phyloP scores from a whole-genome alignment of 768 basidiomycete species.

The Hygrocybe coccinea region DNA sequence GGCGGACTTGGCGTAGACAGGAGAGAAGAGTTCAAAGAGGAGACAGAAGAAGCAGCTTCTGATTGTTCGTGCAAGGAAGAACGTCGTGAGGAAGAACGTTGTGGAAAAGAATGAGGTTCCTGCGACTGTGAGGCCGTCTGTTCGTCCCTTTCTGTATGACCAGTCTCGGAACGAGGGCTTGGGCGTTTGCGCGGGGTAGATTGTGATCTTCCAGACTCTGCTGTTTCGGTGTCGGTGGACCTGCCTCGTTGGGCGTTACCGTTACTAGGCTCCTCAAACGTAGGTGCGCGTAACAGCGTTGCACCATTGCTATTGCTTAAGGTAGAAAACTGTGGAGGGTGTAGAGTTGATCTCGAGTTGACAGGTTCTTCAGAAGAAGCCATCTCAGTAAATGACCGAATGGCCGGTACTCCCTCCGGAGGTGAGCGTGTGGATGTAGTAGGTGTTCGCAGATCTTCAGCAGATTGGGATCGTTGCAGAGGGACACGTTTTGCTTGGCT shows the following conservation, averaged over 20 bases:
- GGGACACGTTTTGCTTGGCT: slow-evolving; percentile 1
- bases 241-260: neutral
- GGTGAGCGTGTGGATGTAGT: neutral
- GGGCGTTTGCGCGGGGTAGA: neutral
- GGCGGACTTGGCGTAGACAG: slow-evolving; percentile 33
- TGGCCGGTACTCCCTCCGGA: slow-evolving; percentile 4
- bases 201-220: slow-evolving; percentile 24
- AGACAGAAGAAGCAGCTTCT: slow-evolving; percentile 16
- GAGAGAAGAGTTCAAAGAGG: slow-evolving; percentile 17
- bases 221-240: neutral
- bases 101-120: neutral
- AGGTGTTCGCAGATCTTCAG: slow-evolving; percentile 16
- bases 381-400: slow-evolving; percentile 4
- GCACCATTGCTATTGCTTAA: neutral
- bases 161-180: neutral
- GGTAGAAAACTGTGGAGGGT: no score
- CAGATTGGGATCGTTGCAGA: slow-evolving; percentile 13
- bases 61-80: slow-evolving; percentile 39
- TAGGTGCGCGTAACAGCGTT: neutral
- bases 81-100: slow-evolving; percentile 38
- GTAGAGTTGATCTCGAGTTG: no score
- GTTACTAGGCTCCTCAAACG: slow-evolving; percentile 11
- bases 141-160: neutral
- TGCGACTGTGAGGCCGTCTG: neutral
- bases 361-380: neutral